phyloP scores from a whole-genome alignment of 331 rosid species.

The Quercus tomentella region DNA sequence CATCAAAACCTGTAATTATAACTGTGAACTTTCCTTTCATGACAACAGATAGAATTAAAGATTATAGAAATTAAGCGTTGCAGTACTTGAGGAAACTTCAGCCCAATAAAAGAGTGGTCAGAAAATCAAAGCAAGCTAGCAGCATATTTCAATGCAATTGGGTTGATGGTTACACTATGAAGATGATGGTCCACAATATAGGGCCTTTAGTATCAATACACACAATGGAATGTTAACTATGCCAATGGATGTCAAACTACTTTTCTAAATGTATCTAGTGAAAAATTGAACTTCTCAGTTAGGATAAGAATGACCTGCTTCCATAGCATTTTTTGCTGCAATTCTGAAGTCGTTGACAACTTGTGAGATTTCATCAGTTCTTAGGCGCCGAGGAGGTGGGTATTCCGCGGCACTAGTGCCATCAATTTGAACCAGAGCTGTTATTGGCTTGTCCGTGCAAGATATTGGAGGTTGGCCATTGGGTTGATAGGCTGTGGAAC shows the following conservation, averaged over 20 bases:
- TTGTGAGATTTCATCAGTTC: conserved; percentile 25
- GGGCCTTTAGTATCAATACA: too few species aligned
- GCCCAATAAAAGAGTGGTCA: too few species aligned
- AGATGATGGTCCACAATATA: too few species aligned
- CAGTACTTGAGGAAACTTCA: too few species aligned
- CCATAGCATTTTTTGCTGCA: conserved; percentile 49
- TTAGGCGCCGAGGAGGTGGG: conserved; percentile 35
- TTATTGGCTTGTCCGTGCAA: conserved; percentile 32
- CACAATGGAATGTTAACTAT: too few species aligned
- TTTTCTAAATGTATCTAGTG: too few species aligned
- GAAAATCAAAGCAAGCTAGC: background rate
- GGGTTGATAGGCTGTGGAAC: conserved; percentile 36
- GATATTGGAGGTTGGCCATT: conserved; percentile 43
- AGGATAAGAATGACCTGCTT: conserved; percentile 32
- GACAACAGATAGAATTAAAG: too few species aligned
- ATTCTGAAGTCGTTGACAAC: conserved; percentile 29
- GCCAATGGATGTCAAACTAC: too few species aligned
- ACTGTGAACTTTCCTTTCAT: background rate
- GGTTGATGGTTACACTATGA: too few species aligned
- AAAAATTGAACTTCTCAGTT: background rate
- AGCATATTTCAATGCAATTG: too few species aligned
- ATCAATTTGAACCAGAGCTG: background rate
- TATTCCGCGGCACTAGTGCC: conserved; percentile 17
- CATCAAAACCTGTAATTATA: conserved; percentile 38
- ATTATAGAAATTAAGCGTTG: too few species aligned